A percentile compares a stretch with the other conserved stretches of the same genome.
Evolutionary conservation across 2,329 filamentous ascomycete genomes (phyloP).

Genomic region (Ascochyta rabiei): DNA sequence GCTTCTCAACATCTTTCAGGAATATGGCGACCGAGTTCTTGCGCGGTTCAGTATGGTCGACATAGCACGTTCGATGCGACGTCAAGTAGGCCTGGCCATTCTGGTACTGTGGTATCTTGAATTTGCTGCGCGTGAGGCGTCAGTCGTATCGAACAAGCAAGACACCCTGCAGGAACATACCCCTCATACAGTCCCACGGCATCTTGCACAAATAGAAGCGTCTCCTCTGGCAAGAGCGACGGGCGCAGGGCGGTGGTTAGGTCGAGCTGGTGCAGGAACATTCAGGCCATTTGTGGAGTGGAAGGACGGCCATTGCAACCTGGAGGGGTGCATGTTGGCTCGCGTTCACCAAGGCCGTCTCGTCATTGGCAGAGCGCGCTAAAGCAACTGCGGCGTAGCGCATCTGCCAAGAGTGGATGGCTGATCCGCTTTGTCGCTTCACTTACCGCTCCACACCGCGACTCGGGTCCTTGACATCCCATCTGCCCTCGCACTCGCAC

Average conservation of each 20-base stretch:
- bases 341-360: constrained; percentile 23
- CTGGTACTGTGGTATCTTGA: constrained; percentile 91
- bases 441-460: constrained; percentile 26
- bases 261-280: constrained; percentile 96
- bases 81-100: constrained; percentile 97
- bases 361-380: constrained; percentile 25
- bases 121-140: constrained; percentile 68
- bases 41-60: constrained; percentile 85
- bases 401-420: constrained; percentile 14
- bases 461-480: constrained; percentile 10
- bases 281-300: constrained; percentile 62
- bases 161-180: constrained; percentile 60
- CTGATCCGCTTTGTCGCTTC: constrained; percentile 28
- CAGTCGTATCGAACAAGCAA: constrained; percentile 16
- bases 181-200: constrained; percentile 97
- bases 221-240: constrained; percentile 89
- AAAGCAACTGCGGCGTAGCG: constrained; percentile 12
- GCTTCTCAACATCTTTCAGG: constrained; percentile 86
- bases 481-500: constrained; percentile 4
- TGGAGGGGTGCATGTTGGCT: constrained; percentile 8
- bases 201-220: constrained; percentile 94
- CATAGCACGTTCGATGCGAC: constrained; percentile 93
- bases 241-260: constrained; percentile 95
- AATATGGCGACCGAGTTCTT: constrained; percentile 85
- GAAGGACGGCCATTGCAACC: constrained; percentile 21